phyloP scores from a whole-genome alignment of 352 stramenopile species.

The Phytophthora podocarpi region DNA sequence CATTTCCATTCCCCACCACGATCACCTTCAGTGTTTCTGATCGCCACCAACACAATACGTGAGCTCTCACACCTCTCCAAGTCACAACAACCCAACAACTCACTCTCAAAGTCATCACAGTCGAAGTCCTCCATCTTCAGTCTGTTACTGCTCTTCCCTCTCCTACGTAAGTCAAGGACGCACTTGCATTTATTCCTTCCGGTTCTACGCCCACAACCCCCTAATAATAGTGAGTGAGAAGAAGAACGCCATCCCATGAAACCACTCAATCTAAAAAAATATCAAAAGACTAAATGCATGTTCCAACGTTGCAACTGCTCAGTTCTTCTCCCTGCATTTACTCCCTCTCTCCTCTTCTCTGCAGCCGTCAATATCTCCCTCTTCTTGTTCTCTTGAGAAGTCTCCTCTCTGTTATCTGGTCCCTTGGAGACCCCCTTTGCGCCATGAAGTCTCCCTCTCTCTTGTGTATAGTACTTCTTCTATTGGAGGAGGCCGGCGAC shows the following conservation, averaged over 20 bases:
- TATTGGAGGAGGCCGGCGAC: constrained; percentile 57
- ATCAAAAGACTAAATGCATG: no score
- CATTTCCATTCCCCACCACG: constrained; percentile 85
- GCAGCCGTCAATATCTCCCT: no score
- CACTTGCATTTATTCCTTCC: no score
- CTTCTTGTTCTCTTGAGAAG: neutral
- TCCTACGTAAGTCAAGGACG: no score
- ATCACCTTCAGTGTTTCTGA: constrained; percentile 83
- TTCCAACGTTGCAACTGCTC: no score
- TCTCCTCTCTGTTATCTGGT: neutral
- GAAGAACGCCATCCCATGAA: no score
- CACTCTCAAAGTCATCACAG: constrained; percentile 81
- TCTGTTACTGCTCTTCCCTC: neutral
- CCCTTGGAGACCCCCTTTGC: no score
- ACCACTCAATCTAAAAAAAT: no score
- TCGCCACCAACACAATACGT: neutral
- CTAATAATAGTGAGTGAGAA: no score
- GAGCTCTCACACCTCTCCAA: constrained; percentile 1
- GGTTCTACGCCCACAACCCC: no score
- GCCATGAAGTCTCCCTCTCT: neutral
- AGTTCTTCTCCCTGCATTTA: no score
- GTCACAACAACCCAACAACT: neutral
- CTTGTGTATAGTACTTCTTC: constrained; percentile 12
- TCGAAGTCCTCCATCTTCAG: constrained; percentile 52
- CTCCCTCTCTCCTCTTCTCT: no score